Evolutionary conservation across 768 basidiomycete genomes (phyloP), one percentile per base, ranked within the genome.

Genomic region (Phanerochaete carnosa): DNA sequence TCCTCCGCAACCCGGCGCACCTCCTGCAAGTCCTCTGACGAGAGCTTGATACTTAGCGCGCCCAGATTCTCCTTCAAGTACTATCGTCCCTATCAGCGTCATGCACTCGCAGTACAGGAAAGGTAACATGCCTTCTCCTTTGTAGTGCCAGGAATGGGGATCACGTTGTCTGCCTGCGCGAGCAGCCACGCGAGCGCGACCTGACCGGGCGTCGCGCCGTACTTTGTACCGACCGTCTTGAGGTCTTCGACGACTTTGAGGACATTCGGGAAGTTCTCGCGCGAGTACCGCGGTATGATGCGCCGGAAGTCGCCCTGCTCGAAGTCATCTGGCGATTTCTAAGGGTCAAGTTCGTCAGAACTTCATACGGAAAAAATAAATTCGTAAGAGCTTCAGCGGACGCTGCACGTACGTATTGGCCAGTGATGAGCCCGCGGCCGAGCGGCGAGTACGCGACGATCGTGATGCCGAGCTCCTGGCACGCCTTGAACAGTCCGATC

Each of bases 241-340:
- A 80, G 59, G 28, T 68, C 67, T 6, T 77, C 74, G 16, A 63
- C 64, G 35, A 68, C 73, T 30, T 72, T 74, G 45, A 80, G 68
- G 55, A 81, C 76, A 55, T 74, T 77, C 0, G 76, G 76, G 67
- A 83, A 82, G 65, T 80, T 81, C 60, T 78, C 78, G 29, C 63
- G 61, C 8, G 68, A 72, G 57, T 58, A 77, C 77, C 73, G 67
- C 33, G 30, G 52, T 22, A 58, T 39, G 0, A 6, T n/a, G 0
- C 62, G 62, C n/a, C 75, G 57, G 57, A 65, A 64, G 63, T 76
- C 75, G 35, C 57, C 64, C 50, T 60, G 62, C 6, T 61, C 53
- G 57, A 77, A 69, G 45, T 74, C 74, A 6, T 71, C 72, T 5
- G 72, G 74, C 0, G 66, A 66, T 2, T 63, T 63, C 62, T 66